A percentile compares a stretch with the other conserved stretches of the same genome.
phyloP scores from a whole-genome alignment of 2,329 filamentous ascomycete species.

The Botrytis hyacinthi region DNA sequence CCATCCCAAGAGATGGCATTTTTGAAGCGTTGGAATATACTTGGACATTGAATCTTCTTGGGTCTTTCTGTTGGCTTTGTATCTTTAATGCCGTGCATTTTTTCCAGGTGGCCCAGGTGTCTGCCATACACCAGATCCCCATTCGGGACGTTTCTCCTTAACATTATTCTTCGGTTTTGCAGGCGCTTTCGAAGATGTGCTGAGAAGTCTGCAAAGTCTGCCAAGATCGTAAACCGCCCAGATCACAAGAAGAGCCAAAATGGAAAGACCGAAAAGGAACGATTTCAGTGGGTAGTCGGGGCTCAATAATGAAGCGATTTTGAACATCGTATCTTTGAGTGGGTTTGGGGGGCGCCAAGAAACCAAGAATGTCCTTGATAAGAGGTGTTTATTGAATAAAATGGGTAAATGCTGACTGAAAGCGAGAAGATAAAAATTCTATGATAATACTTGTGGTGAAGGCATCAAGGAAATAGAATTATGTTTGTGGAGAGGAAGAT shows the following conservation, averaged over 20 bases:
- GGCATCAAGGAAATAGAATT: not conserved
- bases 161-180: not conserved
- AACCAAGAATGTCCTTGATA: not conserved
- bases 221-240: not conserved
- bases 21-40: not conserved
- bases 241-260: not conserved
- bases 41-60: not conserved
- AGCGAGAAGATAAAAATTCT: not conserved
- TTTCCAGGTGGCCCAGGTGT: not conserved
- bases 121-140: not conserved
- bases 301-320: not conserved
- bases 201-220: no score
- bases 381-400: not conserved
- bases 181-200: not conserved
- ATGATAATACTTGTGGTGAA: not conserved
- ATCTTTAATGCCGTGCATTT: not conserved
- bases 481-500: not conserved
- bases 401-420: not conserved
- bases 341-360: not conserved
- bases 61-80: not conserved
- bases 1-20: not conserved
- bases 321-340: not conserved
- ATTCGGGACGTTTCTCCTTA: rapidly evolving
- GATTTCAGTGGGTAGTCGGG: not conserved
- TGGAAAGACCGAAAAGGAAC: not conserved